Evolutionary conservation across 2,329 filamentous ascomycete species (phyloP).

Genomic region (Falciphora oryzae): DNA sequence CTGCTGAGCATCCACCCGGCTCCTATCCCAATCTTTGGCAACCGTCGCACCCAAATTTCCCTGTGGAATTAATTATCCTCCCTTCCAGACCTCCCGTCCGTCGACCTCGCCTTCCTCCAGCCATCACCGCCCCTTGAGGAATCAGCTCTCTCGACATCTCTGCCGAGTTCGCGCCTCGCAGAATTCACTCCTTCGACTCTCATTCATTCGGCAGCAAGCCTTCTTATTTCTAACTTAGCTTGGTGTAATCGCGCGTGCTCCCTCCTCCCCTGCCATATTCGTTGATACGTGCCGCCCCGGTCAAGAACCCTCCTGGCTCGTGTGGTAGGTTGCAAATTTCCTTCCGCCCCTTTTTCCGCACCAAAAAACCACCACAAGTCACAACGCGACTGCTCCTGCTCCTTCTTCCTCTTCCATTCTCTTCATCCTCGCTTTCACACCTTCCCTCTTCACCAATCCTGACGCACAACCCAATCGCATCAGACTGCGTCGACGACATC

Average conservation of each 20-base stretch:
- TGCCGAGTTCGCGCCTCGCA: constrained; percentile 2
- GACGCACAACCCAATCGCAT: background rate
- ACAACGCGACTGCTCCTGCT: background rate
- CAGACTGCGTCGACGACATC: constrained; percentile 6
- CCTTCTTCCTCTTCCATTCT: background rate
- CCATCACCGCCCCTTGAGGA: background rate
- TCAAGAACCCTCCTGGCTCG: background rate
- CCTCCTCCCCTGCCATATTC: background rate
- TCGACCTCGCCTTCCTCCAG: constrained; percentile 6
- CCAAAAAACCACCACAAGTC: background rate
- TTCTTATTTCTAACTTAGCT: background rate
- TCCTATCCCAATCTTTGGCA: constrained; percentile 13
- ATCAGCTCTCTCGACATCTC: background rate
- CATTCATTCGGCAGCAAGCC: background rate
- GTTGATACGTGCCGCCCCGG: background rate
- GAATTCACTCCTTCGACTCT: background rate
- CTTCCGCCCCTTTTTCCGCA: background rate
- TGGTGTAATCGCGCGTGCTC: background rate
- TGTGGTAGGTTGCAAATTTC: constrained; percentile 2
- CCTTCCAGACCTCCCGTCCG: background rate
- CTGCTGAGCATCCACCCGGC: background rate
- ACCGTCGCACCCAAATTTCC: constrained; percentile 15
- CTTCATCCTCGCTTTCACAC: background rate
- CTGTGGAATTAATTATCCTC: constrained; percentile 8
- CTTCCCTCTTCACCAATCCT: background rate